Evolutionary conservation across 2,329 filamentous ascomycete genomes (phyloP).

Genomic region (Talaromyces sp.): DNA sequence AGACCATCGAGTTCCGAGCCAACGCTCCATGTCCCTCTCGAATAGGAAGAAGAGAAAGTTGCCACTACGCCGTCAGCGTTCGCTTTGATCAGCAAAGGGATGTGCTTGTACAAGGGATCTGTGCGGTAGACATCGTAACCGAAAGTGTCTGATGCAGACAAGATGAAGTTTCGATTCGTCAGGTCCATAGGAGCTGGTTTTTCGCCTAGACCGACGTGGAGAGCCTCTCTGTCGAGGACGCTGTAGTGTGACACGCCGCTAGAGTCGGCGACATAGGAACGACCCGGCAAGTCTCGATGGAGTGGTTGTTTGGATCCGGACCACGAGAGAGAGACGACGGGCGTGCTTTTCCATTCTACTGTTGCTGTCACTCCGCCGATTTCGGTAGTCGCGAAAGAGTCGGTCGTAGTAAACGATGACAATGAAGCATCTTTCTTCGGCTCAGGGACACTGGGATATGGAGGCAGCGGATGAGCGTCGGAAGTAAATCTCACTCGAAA

Average conservation of each 20-base stretch:
- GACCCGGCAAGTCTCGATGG: conserved; percentile 62
- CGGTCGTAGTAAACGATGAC: conserved; percentile 31
- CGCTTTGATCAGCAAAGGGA: conserved; percentile 69
- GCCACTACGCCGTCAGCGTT: conserved; percentile 64
- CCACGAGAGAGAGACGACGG: conserved; percentile 59
- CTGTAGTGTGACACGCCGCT: conserved; percentile 65
- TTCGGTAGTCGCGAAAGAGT: conserved; percentile 45
- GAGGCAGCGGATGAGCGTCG: conserved; percentile 60
- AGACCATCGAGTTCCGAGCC: conserved; percentile 73
- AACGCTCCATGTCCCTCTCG: conserved; percentile 63
- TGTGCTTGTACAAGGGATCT: conserved; percentile 74
- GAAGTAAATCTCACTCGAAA: conserved; percentile 69
- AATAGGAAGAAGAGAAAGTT: conserved; percentile 66
- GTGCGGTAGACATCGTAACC: conserved; percentile 70
- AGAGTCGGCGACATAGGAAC: conserved; percentile 65
- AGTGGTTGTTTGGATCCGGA: conserved; percentile 53
- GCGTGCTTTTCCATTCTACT: conserved; percentile 60
- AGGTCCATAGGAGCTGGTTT: conserved; percentile 73
- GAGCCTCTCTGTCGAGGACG: conserved; percentile 58
- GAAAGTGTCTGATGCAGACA: conserved; percentile 70
- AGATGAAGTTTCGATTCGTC: conserved; percentile 62
- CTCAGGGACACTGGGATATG: conserved; percentile 60
- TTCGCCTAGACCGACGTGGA: conserved; percentile 70
- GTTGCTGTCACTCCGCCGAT: conserved; percentile 53
- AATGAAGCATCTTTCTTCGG: conserved; percentile 42